Conservation (phyloP, 2,329 filamentous ascomycete species). For the Colletotrichum incanum region DNA sequence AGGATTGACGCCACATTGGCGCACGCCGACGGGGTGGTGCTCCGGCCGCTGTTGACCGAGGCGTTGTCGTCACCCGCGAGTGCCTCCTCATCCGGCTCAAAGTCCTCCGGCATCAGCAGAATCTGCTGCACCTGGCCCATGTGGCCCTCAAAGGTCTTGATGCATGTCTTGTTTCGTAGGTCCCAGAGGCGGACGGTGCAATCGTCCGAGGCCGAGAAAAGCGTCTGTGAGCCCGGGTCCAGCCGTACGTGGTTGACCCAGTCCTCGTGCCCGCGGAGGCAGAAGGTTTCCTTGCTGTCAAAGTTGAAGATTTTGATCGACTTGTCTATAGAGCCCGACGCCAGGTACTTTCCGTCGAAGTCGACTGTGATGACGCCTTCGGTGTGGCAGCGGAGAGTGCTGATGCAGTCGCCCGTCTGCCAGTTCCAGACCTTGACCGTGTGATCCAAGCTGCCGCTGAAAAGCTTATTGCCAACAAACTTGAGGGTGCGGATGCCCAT, state of each 20-base stretch:
- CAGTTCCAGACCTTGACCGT: slow-evolving; percentile 97
- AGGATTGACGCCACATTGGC: slow-evolving; percentile 43
- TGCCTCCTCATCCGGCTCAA: slow-evolving; percentile 84
- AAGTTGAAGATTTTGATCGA: slow-evolving; percentile 96
- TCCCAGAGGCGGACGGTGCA: slow-evolving; percentile 95
- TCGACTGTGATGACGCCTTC: slow-evolving; percentile 90
- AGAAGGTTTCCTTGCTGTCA: slow-evolving; percentile 84
- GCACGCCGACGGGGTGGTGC: slow-evolving; percentile 56
- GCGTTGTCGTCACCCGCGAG: slow-evolving; percentile 66
- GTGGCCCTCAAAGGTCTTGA: slow-evolving; percentile 85
- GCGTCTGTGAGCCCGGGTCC: slow-evolving; percentile 84
- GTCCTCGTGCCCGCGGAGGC: slow-evolving; percentile 87
- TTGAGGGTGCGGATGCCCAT: slow-evolving; percentile 90
- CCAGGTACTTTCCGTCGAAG: slow-evolving; percentile 87
- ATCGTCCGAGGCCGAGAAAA: slow-evolving; percentile 95
- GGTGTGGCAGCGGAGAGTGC: slow-evolving; percentile 83
- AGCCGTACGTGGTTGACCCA: slow-evolving; percentile 98
- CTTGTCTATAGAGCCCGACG: slow-evolving; percentile 90
- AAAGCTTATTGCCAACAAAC: slow-evolving; percentile 92
- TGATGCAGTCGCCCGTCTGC: slow-evolving; percentile 89
- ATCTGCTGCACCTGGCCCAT: slow-evolving; percentile 97
- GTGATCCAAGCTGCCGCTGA: slow-evolving; percentile 89
- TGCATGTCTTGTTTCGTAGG: slow-evolving; percentile 84
- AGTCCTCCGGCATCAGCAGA: slow-evolving; percentile 85
- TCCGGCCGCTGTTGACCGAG: slow-evolving; percentile 65